Evolutionary conservation across 2,329 filamentous ascomycete species (phyloP).

Genomic region (Sporothrix brasiliensis): DNA sequence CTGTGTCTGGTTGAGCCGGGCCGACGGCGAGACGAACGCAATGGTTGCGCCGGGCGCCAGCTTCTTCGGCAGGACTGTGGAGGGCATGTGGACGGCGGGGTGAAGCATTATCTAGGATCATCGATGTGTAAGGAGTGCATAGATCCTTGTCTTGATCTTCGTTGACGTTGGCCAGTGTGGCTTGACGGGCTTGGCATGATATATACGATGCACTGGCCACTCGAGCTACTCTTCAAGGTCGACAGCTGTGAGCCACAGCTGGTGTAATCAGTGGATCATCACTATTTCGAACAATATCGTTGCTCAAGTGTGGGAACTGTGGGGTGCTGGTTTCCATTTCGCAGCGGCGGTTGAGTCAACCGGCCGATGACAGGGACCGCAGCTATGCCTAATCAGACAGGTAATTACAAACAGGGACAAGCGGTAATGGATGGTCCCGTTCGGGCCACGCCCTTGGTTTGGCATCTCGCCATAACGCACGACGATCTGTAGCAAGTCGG

Average conservation of each 20-base stretch:
- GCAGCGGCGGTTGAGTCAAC: background rate
- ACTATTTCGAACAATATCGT: too few relatives aligned
- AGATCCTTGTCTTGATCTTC: too few relatives aligned
- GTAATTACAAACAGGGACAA: background rate
- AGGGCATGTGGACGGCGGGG: background rate
- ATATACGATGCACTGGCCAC: too few relatives aligned
- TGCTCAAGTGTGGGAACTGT: too few relatives aligned
- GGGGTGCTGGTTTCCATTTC: too few relatives aligned
- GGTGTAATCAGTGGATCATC: too few relatives aligned
- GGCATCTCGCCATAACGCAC: background rate
- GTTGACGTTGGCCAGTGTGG: too few relatives aligned
- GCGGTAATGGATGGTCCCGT: background rate
- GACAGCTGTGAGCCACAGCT: too few relatives aligned
- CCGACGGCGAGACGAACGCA: conserved; percentile 16
- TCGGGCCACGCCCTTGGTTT: conserved; percentile 15
- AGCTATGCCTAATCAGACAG: background rate
- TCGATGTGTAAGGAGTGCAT: too few relatives aligned
- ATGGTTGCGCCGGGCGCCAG: conserved; percentile 5
- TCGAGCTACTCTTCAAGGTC: too few relatives aligned
- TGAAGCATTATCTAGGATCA: too few relatives aligned
- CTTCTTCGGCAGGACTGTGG: background rate
- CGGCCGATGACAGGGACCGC: background rate
- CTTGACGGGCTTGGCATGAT: too few relatives aligned
- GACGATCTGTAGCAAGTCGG: background rate
- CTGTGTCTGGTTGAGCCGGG: background rate